Base-by-base conservation (phyloP, 768 basidiomycete genomes). In the Russula sp. region DNA sequence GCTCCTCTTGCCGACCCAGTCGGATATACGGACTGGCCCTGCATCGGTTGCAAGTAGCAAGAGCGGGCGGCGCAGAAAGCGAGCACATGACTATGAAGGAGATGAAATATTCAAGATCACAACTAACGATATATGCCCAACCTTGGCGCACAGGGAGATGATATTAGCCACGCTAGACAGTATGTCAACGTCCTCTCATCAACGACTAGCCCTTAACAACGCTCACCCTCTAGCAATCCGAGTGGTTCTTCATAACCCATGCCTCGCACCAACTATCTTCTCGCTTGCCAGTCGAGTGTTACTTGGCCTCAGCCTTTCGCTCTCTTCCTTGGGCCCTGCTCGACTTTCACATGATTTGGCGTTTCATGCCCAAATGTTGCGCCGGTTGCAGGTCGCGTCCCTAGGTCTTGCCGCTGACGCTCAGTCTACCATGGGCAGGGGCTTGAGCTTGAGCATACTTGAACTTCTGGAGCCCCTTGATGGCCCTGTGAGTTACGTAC, bases 1-100 rank as follows among this genome's bases (percentile, higher is more conserved):
- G 31, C 35, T 22, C 20, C 65, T 68, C 42, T 22, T 69, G 42
- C 64, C 59, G n/a, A 39, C 51, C 20, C 59, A 77, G 31, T 62
- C 77, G 3, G 76, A 78, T 9, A 64, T 67, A 9, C 70, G 74
- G 31, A 70, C 69, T 1, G 72, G 67, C 13, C 40, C 62, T 16
- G 63, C 69, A 47, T 68, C 66, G 3, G 16, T 59, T 67, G 51
- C 55, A 13, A 66, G 63, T 34, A 74, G 68, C 13, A 77, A 74
- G 62, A 76, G 69, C 14, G 84, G 77, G 70, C 85, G 83, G 68
- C 81, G 82, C 59, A 91, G 84, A 72, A 93, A 89, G 71, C 78
- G 86, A 51, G 78, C 80, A 20, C 81, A 84, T 22, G 85, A 79
- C 13, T 91, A 85, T 66, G 88, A 92, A 72, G 88, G 84, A 10